Base-by-base conservation (phyloP, 768 basidiomycete genomes). In the Postia placenta region DNA sequence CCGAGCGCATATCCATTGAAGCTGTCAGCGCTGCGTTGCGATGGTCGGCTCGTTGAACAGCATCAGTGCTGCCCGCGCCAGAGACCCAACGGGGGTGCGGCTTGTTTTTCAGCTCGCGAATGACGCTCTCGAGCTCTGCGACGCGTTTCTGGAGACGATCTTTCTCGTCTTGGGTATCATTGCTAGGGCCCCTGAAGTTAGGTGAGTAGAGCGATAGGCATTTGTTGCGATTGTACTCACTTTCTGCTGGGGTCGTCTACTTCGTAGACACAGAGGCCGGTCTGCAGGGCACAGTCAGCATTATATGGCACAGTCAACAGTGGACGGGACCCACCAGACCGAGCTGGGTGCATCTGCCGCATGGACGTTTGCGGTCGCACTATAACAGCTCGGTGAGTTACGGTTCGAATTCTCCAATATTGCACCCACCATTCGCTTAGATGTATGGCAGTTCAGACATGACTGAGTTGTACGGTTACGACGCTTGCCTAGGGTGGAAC, bases 191-290 rank as follows among this genome's bases (percentile, higher is more conserved):
- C 27, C 50, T 54, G n/a, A 2, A 39, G 36, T 15, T 15, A 14
- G 23, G 6, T 23, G n/a, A 28, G 14, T 30, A 23, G 35, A n/a
- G 19, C 28, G 9, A 6, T 23, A 20, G 7, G 24, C 5, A 6
- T 23, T 38, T 36, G n/a, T 40, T 11, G 25, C 2, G 9, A 19
- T 2, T 43, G 15, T 25, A 41, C 47, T 38, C 38, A 48, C 47
- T 15, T 40, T 25, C 39, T 12, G 26, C 47, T 48, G 11, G 83
- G 83, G 57, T 87, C 85, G 57, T 90, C 87, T 5, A 90, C 79
- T 62, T 92, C 87, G 57, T 92, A 92, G 9, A 90, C 83, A 60
- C 88, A 92, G 3, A 88, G 71, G 1, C 87, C 87, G 42, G 85
- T 89, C 85, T 87, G 54, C 37, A 6, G 26, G 23, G 26, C 9